Conservation (phyloP, 495 filamentous ascomycete species). For the Penicillium tannophilum region DNA sequence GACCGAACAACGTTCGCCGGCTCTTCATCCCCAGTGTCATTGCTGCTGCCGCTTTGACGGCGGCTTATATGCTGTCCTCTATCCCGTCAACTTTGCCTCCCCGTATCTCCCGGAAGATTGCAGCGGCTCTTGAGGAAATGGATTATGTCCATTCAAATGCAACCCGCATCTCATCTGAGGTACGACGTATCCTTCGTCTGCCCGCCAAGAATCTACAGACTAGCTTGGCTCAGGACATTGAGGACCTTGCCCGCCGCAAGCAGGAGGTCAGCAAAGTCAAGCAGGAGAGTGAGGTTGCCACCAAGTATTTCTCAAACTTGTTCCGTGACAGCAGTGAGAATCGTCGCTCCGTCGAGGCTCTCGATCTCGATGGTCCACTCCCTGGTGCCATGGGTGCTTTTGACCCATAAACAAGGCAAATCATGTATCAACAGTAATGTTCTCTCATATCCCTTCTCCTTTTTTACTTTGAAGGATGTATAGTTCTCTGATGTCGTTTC, state of each 20-base stretch:
- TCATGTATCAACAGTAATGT: slow-evolving; percentile 24
- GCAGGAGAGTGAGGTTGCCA: slow-evolving; percentile 72
- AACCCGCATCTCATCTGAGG: slow-evolving; percentile 75
- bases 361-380: slow-evolving; percentile 74
- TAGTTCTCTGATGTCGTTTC: slow-evolving; percentile 9
- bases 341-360: slow-evolving; percentile 67
- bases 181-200: slow-evolving; percentile 81
- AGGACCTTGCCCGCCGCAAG: slow-evolving; percentile 73
- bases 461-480: slow-evolving; percentile 15
- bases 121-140: slow-evolving; percentile 70
- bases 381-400: slow-evolving; percentile 43
- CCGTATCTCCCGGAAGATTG: slow-evolving; percentile 83
- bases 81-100: slow-evolving; percentile 87
- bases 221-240: slow-evolving; percentile 76
- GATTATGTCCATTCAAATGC: slow-evolving; percentile 94
- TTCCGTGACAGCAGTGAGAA: slow-evolving; percentile 74
- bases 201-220: slow-evolving; percentile 81
- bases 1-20: slow-evolving; percentile 78
- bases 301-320: slow-evolving; percentile 86
- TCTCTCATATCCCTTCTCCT: slow-evolving; percentile 4
- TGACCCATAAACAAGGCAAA: slow-evolving; percentile 18
- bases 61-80: slow-evolving; percentile 77
- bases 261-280: slow-evolving; percentile 78
- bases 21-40: slow-evolving; percentile 80
- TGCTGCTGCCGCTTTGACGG: slow-evolving; percentile 68